Percentiles rank a stretch among this genome's conserved stretches.
Conservation (phyloP, 2,329 filamentous ascomycete genomes). For the Harringtonia aguacate region DNA sequence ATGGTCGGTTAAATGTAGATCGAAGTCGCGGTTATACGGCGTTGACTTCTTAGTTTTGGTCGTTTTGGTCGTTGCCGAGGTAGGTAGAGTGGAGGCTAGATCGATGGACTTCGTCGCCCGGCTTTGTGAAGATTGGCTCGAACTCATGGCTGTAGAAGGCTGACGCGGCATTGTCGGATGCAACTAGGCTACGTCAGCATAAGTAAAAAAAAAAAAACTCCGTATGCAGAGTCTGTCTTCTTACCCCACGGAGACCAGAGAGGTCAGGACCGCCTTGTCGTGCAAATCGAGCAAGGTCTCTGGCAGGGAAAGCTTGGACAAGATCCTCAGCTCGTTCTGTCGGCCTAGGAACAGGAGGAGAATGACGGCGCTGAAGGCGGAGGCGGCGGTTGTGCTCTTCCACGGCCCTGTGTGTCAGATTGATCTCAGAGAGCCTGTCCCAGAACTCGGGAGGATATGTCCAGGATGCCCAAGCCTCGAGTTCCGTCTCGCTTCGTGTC, state of each 20-base stretch:
- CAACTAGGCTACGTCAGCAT: neutral
- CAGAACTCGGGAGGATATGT: conserved; percentile 9
- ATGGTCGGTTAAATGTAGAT: conserved; percentile 25
- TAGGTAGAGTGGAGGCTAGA: conserved; percentile 12
- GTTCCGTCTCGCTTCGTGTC: conserved; percentile 4
- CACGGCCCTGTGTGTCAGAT: conserved; percentile 5
- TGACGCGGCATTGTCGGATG: neutral
- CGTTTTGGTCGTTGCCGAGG: conserved; percentile 12
- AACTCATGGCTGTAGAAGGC: conserved; percentile 6
- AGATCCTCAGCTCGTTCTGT: neutral
- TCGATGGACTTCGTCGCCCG: conserved; percentile 10
- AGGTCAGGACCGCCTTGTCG: conserved; percentile 16
- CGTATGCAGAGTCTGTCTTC: neutral
- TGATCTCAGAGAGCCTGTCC: conserved; percentile 7
- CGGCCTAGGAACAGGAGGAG: too few species aligned
- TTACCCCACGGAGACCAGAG: conserved; percentile 14
- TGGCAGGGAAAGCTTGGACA: neutral
- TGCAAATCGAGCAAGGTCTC: conserved; percentile 14
- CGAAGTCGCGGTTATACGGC: conserved; percentile 22
- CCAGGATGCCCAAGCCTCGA: conserved; percentile 2
- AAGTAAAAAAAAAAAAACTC: neutral
- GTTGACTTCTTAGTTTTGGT: conserved; percentile 16
- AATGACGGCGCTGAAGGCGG: conserved; percentile 1
- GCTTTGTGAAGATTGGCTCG: conserved; percentile 9
- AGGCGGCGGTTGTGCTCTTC: conserved; percentile 7